Percentiles rank a stretch among this genome's conserved stretches.
phyloP scores from a whole-genome alignment of 805 yeast species.

The Candida broadrunensis region DNA sequence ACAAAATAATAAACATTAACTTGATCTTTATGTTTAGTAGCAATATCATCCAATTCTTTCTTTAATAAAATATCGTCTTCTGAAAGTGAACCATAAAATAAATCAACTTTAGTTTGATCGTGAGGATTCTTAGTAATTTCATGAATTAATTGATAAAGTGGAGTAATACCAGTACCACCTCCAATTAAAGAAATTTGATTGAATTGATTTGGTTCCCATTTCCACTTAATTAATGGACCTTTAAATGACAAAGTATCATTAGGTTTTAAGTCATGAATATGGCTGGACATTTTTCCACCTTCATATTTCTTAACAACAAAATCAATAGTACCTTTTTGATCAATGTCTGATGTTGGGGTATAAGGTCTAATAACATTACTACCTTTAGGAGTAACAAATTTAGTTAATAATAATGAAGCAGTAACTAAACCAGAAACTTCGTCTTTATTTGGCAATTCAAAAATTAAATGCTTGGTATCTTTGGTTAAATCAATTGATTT shows the following conservation, averaged over 20 bases:
- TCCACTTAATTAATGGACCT: conserved; percentile 92
- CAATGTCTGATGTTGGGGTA: conserved; percentile 79
- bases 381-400: conserved; percentile 81
- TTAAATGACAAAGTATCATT: conserved; percentile 85
- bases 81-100: conserved; percentile 77
- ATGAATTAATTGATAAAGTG: conserved; percentile 83
- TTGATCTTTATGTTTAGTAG: conserved; percentile 70
- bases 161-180: conserved; percentile 97
- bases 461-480: conserved; percentile 67
- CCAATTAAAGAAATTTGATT: conserved; percentile 80
- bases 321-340: conserved; percentile 70
- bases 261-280: conserved; percentile 65
- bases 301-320: conserved; percentile 83
- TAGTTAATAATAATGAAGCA: conserved; percentile 80
- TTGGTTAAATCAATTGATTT: conserved; percentile 48
- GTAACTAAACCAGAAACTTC: conserved; percentile 71
- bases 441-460: conserved; percentile 65
- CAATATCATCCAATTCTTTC: conserved; percentile 70
- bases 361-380: conserved; percentile 81
- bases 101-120: conserved; percentile 85
- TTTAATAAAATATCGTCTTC: conserved; percentile 79
- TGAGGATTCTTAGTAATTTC: conserved; percentile 73
- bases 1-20: conserved; percentile 76
- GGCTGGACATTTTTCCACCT: conserved; percentile 78
- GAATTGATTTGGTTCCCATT: conserved; percentile 84